Conservation (phyloP, 2,329 filamentous ascomycete species). For the Fusarium annulatum region DNA sequence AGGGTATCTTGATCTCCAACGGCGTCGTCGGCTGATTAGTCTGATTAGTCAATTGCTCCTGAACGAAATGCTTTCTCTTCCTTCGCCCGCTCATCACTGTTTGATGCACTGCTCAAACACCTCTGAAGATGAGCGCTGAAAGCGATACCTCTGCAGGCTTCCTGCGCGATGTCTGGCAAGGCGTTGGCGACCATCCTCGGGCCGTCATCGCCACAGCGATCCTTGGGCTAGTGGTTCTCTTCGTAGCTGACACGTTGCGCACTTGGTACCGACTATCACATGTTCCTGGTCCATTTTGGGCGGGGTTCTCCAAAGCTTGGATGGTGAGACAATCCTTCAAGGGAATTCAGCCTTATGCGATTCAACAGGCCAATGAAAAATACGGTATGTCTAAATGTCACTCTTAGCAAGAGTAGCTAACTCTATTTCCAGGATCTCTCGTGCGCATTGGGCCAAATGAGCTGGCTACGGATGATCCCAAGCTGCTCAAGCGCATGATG, state of each 20-base stretch:
- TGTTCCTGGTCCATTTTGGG: conserved; percentile 50
- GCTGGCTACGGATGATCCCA: not conserved
- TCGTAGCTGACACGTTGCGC: conserved; percentile 25
- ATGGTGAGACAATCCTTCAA: conserved; percentile 45
- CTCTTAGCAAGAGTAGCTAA: fast-evolving
- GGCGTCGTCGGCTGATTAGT: not conserved
- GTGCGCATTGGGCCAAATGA: conserved; percentile 21
- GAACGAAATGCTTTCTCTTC: not conserved
- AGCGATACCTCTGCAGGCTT: not conserved
- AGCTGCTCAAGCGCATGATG: conserved; percentile 50
- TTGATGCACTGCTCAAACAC: not conserved
- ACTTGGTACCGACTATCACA: conserved; percentile 50
- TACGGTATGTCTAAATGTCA: not conserved
- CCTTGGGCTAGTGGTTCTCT: not conserved
- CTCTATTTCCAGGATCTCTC: not conserved
- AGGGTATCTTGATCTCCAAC: not conserved
- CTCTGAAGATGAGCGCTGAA: not conserved
- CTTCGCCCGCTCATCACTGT: not conserved
- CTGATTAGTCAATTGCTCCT: not conserved
- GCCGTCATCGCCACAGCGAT: not conserved
- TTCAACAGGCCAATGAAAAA: conserved; percentile 28
- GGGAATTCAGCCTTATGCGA: conserved; percentile 39
- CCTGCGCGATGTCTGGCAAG: not conserved
- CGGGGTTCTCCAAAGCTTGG: conserved; percentile 49
- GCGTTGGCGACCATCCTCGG: not conserved